phyloP scores from a whole-genome alignment of 805 yeast genomes.

The Ogataea methanolica region DNA sequence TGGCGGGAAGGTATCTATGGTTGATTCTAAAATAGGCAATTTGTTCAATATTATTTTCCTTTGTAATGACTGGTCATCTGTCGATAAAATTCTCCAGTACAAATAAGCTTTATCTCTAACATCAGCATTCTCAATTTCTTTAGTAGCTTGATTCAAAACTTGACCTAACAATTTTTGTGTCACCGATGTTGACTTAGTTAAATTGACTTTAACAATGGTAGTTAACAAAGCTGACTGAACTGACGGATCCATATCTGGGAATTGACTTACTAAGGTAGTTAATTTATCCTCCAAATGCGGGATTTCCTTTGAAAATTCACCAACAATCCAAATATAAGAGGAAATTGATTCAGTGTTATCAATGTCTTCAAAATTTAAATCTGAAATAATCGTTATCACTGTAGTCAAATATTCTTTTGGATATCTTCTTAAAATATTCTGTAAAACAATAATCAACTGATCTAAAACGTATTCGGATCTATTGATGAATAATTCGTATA shows the following conservation, averaged over 20 bases:
- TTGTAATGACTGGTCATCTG: constrained; percentile 36
- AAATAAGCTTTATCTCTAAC: constrained; percentile 76
- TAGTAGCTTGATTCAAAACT: constrained; percentile 58
- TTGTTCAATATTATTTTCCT: constrained; percentile 52
- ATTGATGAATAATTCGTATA: constrained; percentile 54
- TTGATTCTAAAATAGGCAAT: constrained; percentile 67
- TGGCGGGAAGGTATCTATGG: constrained; percentile 69
- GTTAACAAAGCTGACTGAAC: constrained; percentile 60
- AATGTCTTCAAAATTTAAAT: constrained; percentile 41
- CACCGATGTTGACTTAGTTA: constrained; percentile 29
- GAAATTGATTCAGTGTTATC: constrained; percentile 48
- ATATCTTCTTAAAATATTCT: constrained; percentile 63
- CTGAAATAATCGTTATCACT: constrained; percentile 49
- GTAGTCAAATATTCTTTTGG: constrained; percentile 49
- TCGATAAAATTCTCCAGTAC: constrained; percentile 73
- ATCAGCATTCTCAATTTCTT: constrained; percentile 65
- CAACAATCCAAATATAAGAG: constrained; percentile 66
- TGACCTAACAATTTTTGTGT: constrained; percentile 46
- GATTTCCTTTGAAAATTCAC: constrained; percentile 64
- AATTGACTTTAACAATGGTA: constrained; percentile 54
- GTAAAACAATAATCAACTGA: constrained; percentile 57
- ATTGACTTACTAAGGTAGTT: constrained; percentile 42
- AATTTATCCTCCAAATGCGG: constrained; percentile 47
- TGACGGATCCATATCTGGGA: constrained; percentile 52
- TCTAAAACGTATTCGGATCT: constrained; percentile 60